These are phyloP conservation scores for Erysimum cheiranthoides DNA, from an alignment of 345 rosid species.

Conservation along the genomic window DNA sequence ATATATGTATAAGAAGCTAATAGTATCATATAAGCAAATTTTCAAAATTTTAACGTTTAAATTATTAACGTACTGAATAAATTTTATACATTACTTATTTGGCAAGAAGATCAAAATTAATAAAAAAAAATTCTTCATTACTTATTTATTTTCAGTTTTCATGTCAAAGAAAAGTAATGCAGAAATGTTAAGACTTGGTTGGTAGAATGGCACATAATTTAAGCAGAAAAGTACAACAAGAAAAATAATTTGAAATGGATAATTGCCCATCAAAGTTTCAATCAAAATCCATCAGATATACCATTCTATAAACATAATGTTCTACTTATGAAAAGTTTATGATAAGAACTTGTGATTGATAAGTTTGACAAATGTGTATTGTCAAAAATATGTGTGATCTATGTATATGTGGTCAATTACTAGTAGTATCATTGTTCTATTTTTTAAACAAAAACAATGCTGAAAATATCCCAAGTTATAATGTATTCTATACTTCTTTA, in stretches of 20 bases:
- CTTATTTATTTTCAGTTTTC: neutral
- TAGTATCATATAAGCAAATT: neutral
- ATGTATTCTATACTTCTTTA: too few relatives aligned
- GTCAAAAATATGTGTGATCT: too few relatives aligned
- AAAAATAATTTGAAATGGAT: neutral
- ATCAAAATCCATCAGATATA: conserved; percentile 1
- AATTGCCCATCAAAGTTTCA: conserved; percentile 30
- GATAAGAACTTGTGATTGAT: conserved; percentile 9
- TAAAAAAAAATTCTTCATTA: neutral
- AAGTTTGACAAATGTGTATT: conserved; percentile 16
- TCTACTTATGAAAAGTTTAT: conserved; percentile 6
- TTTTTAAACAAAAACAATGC: too few relatives aligned
- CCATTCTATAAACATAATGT: neutral
- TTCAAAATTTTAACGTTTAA: neutral
- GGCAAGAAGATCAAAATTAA: neutral
- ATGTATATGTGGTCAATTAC: too few relatives aligned
- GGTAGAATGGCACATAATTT: conserved; percentile 31
- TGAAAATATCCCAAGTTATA: too few relatives aligned
- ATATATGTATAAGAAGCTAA: neutral
- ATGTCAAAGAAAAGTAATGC: conserved; percentile 21
- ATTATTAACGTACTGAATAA: too few relatives aligned
- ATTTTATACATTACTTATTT: neutral
- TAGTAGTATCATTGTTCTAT: too few relatives aligned
- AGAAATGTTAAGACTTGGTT: conserved; percentile 27
- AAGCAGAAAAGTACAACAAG: conserved; percentile 28